A percentile compares a stretch with the other conserved stretches of the same genome.
phyloP scores from a whole-genome alignment of 768 basidiomycete species.

The Termitomyces sp. region DNA sequence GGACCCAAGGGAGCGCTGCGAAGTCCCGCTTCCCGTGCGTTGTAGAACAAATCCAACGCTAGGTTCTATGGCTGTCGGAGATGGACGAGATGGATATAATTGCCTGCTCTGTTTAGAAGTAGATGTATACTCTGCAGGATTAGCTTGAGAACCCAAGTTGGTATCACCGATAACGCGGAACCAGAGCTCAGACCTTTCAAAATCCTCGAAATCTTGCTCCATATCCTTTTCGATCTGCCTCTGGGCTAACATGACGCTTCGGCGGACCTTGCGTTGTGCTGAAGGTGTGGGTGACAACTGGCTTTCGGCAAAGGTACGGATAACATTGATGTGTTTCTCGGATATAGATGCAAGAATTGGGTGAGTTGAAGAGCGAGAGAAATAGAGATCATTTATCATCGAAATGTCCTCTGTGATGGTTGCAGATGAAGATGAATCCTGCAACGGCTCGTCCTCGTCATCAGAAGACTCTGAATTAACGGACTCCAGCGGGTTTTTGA shows the following conservation, averaged over 20 bases:
- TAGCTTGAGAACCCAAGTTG: slow-evolving; percentile 27
- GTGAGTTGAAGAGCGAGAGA: slow-evolving; percentile 53
- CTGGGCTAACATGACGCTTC: slow-evolving; percentile 81
- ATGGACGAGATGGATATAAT: slow-evolving; percentile 10
- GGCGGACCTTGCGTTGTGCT: slow-evolving; percentile 54
- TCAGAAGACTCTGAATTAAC: slow-evolving; percentile 69
- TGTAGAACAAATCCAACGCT: slow-evolving; percentile 34
- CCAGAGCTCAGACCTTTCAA: slow-evolving; percentile 86
- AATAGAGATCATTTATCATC: slow-evolving; percentile 88
- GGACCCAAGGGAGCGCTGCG: slow-evolving; percentile 28
- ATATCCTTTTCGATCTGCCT: slow-evolving; percentile 82
- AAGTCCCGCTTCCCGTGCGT: slow-evolving; percentile 34
- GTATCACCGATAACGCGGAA: slow-evolving; percentile 81
- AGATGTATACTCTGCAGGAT: slow-evolving; percentile 2
- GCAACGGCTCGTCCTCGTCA: slow-evolving; percentile 47
- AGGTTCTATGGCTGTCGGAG: slow-evolving; percentile 17
- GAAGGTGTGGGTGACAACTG: slow-evolving; percentile 37
- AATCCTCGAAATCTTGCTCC: slow-evolving; percentile 89
- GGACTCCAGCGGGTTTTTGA: slow-evolving; percentile 92
- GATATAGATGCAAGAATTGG: slow-evolving; percentile 59
- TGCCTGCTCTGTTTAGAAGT: slow-evolving; percentile 10
- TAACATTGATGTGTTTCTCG: slow-evolving; percentile 61
- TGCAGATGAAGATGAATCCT: slow-evolving; percentile 46
- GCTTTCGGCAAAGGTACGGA: slow-evolving; percentile 59
- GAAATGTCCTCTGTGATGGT: slow-evolving; percentile 83